phyloP scores from a whole-genome alignment of 768 basidiomycete species.

The Tulasnella sp. region DNA sequence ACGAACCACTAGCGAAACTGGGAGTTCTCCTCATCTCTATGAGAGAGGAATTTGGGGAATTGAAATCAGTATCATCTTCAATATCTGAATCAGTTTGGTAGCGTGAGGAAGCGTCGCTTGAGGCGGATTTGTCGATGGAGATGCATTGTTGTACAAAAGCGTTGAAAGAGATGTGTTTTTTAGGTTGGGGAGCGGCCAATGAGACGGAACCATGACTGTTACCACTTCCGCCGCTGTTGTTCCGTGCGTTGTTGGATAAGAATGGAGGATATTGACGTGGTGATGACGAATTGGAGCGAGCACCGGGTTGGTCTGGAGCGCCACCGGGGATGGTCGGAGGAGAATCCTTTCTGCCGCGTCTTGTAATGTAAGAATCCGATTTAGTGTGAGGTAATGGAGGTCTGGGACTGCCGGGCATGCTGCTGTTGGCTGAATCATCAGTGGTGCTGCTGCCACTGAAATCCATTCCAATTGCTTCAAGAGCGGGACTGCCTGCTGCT shows the following conservation, averaged over 20 bases:
- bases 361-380: constrained; percentile 72
- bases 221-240: constrained; percentile 5
- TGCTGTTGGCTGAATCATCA: not conserved
- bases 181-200: constrained; percentile 26
- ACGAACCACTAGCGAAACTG: constrained; percentile 22
- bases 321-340: constrained; percentile 3
- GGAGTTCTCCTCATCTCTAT: constrained; percentile 52
- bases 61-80: constrained; percentile 26
- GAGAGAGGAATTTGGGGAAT: constrained; percentile 29
- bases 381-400: constrained; percentile 68
- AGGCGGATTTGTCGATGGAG: constrained; percentile 39
- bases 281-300: constrained; percentile 17
- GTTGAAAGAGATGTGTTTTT: constrained; percentile 92
- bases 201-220: constrained; percentile 5
- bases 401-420: constrained; percentile 24
- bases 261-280: constrained; percentile 1
- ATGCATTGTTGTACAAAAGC: constrained; percentile 97
- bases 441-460: not conserved
- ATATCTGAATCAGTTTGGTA: constrained; percentile 19
- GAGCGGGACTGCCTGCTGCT: not conserved
- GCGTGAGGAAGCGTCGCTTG: not conserved
- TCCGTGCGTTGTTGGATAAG: not conserved
- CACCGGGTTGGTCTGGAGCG: constrained; percentile 21
- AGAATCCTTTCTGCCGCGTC: constrained; percentile 16
- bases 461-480: constrained; percentile 8